Base-by-base conservation (phyloP, 2,329 filamentous ascomycete genomes). In the Zymoseptoria pseudotritici region DNA sequence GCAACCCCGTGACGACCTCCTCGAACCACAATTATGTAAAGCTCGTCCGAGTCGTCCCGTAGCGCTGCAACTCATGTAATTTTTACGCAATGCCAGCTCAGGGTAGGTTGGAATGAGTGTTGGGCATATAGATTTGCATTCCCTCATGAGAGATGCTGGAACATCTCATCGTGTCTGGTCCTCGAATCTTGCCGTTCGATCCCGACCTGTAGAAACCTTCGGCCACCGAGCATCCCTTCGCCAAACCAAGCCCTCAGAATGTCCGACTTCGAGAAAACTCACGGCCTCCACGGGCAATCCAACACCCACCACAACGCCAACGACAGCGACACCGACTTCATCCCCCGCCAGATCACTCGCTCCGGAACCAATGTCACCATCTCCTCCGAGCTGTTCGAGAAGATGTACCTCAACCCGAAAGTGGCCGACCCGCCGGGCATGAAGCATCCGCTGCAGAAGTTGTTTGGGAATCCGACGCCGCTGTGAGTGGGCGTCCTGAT, bases 361-460 rank as follows among this genome's bases (percentile, higher is more conserved):
- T 17, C 36, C 36, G 36, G 36, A 46, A 46, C 36, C 13, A 64
- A 59, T 26, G 62, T 66, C 20, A 66, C 64, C 10, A 66, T 66
- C 6, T 64, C 64, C 1, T 64, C 62, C 19, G 64, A 66, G 7
- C 56, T 66, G 9, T 66, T 66, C 50, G 64, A 66, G 56, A 61
- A 59, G 49, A 59, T 66, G 20, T 66, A 66, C 46, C 60, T 66
- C 10, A 62, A 64, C 55, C 64, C 64, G 5, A 66, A 65, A 50
- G 55, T 65, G 11, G 54, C 50, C 9, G 50, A 55, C n/a, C 62
- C 58, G 42, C 56, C 58, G 20, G 52, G 52, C 3, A 54, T 64
- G 52, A 64, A 63, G 36, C 64, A 66, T 61, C 64, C 64, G 20
- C 24, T 66, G 46, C 64, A 66, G 59, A 64, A 55, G n/a, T 56